Evolutionary conservation across 805 yeast genomes (phyloP).

Genomic region (Candida ponderosae): DNA sequence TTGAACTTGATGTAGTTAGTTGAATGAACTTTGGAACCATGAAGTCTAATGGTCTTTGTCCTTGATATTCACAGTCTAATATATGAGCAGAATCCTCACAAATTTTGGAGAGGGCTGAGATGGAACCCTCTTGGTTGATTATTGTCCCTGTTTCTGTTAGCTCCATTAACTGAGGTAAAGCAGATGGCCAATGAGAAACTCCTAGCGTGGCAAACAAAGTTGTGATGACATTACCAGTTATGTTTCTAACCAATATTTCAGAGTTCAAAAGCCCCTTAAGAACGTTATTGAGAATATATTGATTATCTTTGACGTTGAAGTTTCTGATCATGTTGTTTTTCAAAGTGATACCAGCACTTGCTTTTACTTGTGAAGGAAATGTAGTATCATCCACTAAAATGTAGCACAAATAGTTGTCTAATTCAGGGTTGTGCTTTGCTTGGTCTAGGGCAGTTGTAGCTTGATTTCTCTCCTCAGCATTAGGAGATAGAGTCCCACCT

Average conservation of each 20-base stretch:
- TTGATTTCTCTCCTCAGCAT: conserved; percentile 41
- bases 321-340: conserved; percentile 61
- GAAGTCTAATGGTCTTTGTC: conserved; percentile 58
- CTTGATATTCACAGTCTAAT: conserved; percentile 58
- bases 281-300: conserved; percentile 27
- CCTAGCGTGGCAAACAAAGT: conserved; percentile 68
- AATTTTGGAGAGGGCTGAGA: conserved; percentile 75
- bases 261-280: conserved; percentile 43
- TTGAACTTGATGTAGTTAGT: conserved; percentile 33
- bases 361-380: conserved; percentile 50
- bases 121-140: conserved; percentile 55
- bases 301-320: conserved; percentile 22
- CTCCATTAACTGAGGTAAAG: conserved; percentile 60
- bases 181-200: conserved; percentile 62
- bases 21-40: conserved; percentile 60
- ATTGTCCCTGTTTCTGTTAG: conserved; percentile 43
- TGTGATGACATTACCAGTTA: conserved; percentile 87
- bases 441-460: no score
- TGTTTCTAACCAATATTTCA: conserved; percentile 64
- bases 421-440: no score
- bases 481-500: conserved; percentile 62
- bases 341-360: conserved; percentile 81
- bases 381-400: conserved; percentile 52
- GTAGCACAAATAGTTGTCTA: conserved; percentile 71
- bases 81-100: conserved; percentile 78